Percentiles rank a stretch among this genome's conserved stretches.
These are phyloP conservation scores for Pleodorina starrii DNA, from an alignment of 139 green algal genomes.

Conservation along the genomic window DNA sequence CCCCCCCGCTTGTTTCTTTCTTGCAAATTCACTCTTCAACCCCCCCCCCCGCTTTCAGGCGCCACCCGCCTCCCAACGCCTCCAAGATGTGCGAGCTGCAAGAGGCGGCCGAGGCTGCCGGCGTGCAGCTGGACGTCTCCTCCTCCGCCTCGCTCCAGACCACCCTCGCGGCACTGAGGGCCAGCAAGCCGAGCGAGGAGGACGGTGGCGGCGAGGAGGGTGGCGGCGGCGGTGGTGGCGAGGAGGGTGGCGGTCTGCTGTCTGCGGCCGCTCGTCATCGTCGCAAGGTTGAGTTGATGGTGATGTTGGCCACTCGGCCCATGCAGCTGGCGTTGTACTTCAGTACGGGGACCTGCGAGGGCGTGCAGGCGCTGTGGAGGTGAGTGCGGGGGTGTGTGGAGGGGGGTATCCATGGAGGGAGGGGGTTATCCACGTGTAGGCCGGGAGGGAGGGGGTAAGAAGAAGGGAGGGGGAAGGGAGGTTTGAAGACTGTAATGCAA, in stretches of 20 bases:
- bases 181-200: background rate
- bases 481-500: no score
- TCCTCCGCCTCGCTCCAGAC: constrained; percentile 65
- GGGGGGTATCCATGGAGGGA: no score
- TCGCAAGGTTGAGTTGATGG: constrained; percentile 70
- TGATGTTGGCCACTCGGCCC: constrained; percentile 87
- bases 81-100: constrained; percentile 1
- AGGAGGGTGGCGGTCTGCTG: background rate
- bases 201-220: background rate
- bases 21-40: no score
- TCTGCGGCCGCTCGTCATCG: background rate
- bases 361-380: constrained; percentile 48
- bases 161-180: constrained; percentile 64
- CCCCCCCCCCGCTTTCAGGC: background rate
- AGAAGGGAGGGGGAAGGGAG: background rate
- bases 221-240: background rate
- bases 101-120: constrained; percentile 33
- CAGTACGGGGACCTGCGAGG: constrained; percentile 75
- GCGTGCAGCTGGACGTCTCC: constrained; percentile 70
- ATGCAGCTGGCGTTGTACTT: constrained; percentile 96
- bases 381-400: no score
- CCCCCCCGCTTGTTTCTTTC: no score
- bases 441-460: no score
- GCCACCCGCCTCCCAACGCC: constrained; percentile 62
- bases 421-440: no score